Conservation (phyloP, 495 filamentous ascomycete species). For the Penicillium lividum region DNA sequence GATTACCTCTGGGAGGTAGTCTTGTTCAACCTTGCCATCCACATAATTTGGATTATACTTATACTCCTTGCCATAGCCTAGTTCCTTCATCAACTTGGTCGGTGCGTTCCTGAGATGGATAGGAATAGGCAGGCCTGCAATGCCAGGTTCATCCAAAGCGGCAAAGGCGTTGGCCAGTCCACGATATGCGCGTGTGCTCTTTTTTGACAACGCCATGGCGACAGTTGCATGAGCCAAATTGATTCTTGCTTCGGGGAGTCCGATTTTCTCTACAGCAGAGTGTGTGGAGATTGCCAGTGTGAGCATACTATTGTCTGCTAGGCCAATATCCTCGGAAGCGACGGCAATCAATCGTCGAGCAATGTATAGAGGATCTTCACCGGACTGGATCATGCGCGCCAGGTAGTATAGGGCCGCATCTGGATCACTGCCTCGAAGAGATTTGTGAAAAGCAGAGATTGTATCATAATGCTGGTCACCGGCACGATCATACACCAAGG, state of each 20-base stretch:
- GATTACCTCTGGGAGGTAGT: slow-evolving; percentile 81
- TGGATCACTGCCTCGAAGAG: slow-evolving; percentile 80
- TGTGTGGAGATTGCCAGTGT: slow-evolving; percentile 81
- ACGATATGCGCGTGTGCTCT: slow-evolving; percentile 84
- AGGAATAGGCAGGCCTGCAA: slow-evolving; percentile 78
- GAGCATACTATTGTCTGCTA: slow-evolving; percentile 86
- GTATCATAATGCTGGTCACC: slow-evolving; percentile 95
- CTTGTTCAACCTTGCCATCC: slow-evolving; percentile 82
- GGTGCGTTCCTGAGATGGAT: slow-evolving; percentile 90
- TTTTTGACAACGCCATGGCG: slow-evolving; percentile 77
- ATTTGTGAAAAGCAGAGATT: slow-evolving; percentile 97
- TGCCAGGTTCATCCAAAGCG: slow-evolving; percentile 73
- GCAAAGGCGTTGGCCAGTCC: slow-evolving; percentile 76
- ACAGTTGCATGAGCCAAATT: slow-evolving; percentile 85
- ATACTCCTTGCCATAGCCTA: slow-evolving; percentile 87
- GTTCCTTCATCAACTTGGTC: slow-evolving; percentile 87
- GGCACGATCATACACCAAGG: slow-evolving; percentile 89
- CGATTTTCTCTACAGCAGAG: slow-evolving; percentile 83
- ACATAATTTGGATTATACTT: slow-evolving; percentile 93
- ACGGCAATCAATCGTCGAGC: slow-evolving; percentile 90
- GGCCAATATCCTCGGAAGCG: slow-evolving; percentile 86
- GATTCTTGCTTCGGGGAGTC: slow-evolving; percentile 92
- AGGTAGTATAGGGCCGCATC: slow-evolving; percentile 93
- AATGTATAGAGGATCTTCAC: slow-evolving; percentile 91
- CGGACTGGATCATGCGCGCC: slow-evolving; percentile 91